These are phyloP conservation scores for Canariomyces notabilis DNA, from an alignment of 2,329 filamentous ascomycete genomes.

Conservation along the genomic window DNA sequence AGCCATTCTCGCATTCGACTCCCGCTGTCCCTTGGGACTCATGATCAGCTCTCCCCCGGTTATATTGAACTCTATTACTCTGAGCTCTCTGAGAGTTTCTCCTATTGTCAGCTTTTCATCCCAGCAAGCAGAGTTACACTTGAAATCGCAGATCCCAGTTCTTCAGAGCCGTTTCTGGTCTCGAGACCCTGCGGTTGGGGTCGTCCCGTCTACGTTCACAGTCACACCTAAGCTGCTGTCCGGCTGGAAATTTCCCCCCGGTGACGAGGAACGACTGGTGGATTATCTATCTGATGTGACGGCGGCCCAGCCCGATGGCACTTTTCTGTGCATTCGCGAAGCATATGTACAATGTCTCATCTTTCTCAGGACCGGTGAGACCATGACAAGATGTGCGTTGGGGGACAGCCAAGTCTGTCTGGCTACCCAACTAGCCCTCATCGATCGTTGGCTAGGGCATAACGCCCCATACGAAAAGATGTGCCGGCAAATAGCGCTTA, in stretches of 20 bases:
- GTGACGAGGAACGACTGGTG: not conserved
- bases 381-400: not conserved
- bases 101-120: not conserved
- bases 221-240: not conserved
- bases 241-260: not conserved
- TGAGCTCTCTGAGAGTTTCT: not conserved
- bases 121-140: not conserved
- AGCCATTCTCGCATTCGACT: not conserved
- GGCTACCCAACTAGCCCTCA: not conserved
- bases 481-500: not conserved
- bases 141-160: not conserved
- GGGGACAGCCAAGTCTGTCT: not conserved
- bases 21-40: not conserved
- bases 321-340: not conserved
- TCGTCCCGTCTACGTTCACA: not conserved
- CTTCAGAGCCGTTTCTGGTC: constrained; percentile 1
- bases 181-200: not conserved
- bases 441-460: not conserved
- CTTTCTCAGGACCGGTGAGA: not conserved
- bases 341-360: not conserved
- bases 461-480: not conserved
- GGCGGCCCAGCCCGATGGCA: not conserved
- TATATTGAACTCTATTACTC: not conserved
- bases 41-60: constrained; percentile 1
- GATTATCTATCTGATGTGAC: not conserved